phyloP scores from a whole-genome alignment of 1,139 yeast genomes.

The Lodderomyces orthopsilosis region DNA sequence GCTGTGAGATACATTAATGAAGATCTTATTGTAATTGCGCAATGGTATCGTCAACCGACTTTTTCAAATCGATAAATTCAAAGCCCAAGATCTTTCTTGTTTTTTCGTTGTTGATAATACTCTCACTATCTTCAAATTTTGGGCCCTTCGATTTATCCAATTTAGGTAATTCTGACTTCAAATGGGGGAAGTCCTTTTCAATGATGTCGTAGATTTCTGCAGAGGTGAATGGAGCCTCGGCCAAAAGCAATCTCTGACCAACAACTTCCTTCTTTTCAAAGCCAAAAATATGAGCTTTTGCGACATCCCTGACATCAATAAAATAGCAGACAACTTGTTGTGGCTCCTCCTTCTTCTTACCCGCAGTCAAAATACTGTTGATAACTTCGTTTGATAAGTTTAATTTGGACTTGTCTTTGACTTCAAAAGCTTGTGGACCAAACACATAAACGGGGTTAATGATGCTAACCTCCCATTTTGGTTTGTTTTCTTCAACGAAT shows the following conservation, averaged over 20 bases:
- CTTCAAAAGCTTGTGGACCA: slow-evolving; percentile 41
- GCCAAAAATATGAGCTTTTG: slow-evolving; percentile 45
- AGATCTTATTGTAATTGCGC: slow-evolving; percentile 21
- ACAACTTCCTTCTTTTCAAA: slow-evolving; percentile 23
- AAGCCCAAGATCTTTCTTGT: slow-evolving; percentile 36
- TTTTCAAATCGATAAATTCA: slow-evolving; percentile 33
- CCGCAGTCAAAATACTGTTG: slow-evolving; percentile 19
- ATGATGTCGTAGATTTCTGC: slow-evolving; percentile 22
- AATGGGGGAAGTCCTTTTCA: slow-evolving; percentile 19
- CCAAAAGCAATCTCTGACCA: slow-evolving; percentile 29
- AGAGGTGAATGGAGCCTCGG: slow-evolving; percentile 24
- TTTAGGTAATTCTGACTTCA: slow-evolving; percentile 14
- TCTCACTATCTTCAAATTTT: slow-evolving; percentile 3
- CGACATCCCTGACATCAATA: slow-evolving; percentile 54
- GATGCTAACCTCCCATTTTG: slow-evolving; percentile 24
- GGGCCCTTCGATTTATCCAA: slow-evolving; percentile 9
- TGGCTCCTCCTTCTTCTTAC: slow-evolving; percentile 12
- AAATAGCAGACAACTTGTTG: slow-evolving; percentile 22
- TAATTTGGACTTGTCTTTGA: slow-evolving; percentile 22
- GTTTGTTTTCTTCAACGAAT: slow-evolving; percentile 32
- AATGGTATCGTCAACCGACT: slow-evolving; percentile 39
- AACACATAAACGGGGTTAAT: slow-evolving; percentile 36
- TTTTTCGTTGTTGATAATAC: slow-evolving; percentile 15
- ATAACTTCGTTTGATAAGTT: slow-evolving; percentile 43
- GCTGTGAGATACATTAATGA: not conserved